phyloP scores from a whole-genome alignment of 176 grass and related monocot genomes.

The Typha latifolia region DNA sequence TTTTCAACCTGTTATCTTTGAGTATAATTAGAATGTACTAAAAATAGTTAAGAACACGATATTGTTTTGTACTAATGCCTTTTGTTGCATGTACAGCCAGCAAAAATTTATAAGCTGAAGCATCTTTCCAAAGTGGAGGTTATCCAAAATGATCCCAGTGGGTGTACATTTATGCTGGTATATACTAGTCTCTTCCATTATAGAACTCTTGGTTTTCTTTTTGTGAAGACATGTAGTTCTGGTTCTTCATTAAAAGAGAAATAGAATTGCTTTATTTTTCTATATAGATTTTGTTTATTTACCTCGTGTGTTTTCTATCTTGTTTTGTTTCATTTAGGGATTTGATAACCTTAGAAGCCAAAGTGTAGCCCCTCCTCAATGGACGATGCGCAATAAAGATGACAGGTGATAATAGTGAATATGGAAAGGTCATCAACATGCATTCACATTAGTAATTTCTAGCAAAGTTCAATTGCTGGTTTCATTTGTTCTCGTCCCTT shows the following conservation, averaged over 20 bases:
- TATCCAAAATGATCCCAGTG: conserved; percentile 65
- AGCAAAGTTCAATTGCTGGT: neutral
- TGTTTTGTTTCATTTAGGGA: conserved; percentile 28
- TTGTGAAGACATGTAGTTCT: neutral
- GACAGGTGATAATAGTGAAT: conserved; percentile 46
- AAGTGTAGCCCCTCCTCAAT: conserved; percentile 79
- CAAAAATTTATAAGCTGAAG: conserved; percentile 93
- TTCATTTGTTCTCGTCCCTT: neutral
- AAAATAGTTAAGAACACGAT: neutral
- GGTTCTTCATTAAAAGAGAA: neutral
- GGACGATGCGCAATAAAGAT: conserved; percentile 94
- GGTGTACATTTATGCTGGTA: conserved; percentile 90
- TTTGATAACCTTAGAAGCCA: conserved; percentile 86
- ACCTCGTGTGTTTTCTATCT: neutral
- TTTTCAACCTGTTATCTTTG: neutral
- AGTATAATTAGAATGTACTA: neutral
- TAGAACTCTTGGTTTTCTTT: neutral
- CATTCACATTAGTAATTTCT: neutral
- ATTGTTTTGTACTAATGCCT: neutral
- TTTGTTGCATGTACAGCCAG: conserved; percentile 37
- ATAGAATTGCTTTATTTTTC: neutral
- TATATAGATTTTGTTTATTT: neutral
- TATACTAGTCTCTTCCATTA: neutral
- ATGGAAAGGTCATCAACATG: neutral
- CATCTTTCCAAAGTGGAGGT: conserved; percentile 92